Percentiles rank a stretch among this genome's conserved stretches.
Conservation (phyloP, 23 red algal genomes). For the Gracilaria gracilis region DNA sequence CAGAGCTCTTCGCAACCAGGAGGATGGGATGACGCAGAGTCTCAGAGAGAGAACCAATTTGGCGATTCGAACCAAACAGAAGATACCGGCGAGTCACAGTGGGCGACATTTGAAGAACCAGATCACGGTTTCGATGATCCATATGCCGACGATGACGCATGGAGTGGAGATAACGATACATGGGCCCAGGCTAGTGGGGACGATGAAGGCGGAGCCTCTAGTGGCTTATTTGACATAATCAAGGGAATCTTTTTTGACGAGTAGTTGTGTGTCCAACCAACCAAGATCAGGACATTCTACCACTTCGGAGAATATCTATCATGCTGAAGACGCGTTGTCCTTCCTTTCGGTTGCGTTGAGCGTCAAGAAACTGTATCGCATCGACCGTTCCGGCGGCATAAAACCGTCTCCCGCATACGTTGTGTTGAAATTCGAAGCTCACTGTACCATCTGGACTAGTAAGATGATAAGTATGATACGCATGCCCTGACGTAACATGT, state of each 20-base stretch:
- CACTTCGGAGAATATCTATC: conserved; percentile 90
- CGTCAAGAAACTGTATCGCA: conserved; percentile 86
- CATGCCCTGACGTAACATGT: conserved; percentile 85
- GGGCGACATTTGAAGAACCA: conserved; percentile 75
- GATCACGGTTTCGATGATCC: conserved; percentile 70
- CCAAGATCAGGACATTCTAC: conserved; percentile 69
- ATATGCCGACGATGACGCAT: conserved; percentile 35
- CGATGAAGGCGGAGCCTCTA: conserved; percentile 24
- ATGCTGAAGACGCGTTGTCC: conserved; percentile 77
- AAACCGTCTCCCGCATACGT: conserved; percentile 89
- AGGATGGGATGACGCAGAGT: neutral
- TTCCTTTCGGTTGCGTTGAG: conserved; percentile 34
- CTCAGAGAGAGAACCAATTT: neutral
- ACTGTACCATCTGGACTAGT: conserved; percentile 90
- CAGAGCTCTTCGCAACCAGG: neutral
- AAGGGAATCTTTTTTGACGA: conserved; percentile 31
- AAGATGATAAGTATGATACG: conserved; percentile 96
- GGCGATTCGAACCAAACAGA: neutral
- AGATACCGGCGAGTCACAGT: conserved; percentile 43
- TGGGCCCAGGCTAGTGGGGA: neutral
- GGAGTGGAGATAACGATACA: conserved; percentile 20
- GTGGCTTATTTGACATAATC: conserved; percentile 34
- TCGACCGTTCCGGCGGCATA: conserved; percentile 98
- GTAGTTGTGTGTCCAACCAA: neutral
- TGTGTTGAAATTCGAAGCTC: conserved; percentile 95